These are phyloP conservation scores for Schizochytrium sp. DNA, from an alignment of 108 stramenopile species.

Conservation along the genomic window DNA sequence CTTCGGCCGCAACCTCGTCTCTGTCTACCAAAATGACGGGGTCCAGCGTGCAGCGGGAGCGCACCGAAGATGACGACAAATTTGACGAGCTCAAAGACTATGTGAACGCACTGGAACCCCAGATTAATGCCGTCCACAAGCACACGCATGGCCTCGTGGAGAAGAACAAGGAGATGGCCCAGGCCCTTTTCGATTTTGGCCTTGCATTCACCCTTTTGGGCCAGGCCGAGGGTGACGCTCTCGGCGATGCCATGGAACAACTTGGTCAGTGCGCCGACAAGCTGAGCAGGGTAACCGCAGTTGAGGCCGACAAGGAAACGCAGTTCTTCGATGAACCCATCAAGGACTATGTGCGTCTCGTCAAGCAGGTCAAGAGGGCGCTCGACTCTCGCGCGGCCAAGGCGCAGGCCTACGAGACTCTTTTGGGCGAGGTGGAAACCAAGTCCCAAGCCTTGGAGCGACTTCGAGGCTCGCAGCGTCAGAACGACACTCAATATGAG, in stretches of 20 bases:
- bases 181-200: slow-evolving; percentile 88
- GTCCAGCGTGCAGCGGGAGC: neutral
- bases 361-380: slow-evolving; percentile 83
- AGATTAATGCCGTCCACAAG: slow-evolving; percentile 80
- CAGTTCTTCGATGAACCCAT: slow-evolving; percentile 79
- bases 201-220: slow-evolving; percentile 87
- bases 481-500: no score
- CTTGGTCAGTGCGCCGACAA: slow-evolving; percentile 76
- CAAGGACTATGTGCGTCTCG: slow-evolving; percentile 82
- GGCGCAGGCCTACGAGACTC: slow-evolving; percentile 64
- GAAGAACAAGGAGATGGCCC: slow-evolving; percentile 81
- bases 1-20: neutral
- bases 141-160: slow-evolving; percentile 78
- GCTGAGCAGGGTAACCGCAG: slow-evolving; percentile 58
- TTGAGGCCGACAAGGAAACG: slow-evolving; percentile 76
- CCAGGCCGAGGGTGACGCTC: slow-evolving; percentile 72
- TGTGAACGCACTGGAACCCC: slow-evolving; percentile 69
- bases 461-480: neutral
- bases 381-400: slow-evolving; percentile 77
- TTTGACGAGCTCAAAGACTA: slow-evolving; percentile 84
- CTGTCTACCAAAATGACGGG: neutral
- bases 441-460: neutral
- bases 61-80: slow-evolving; percentile 69
- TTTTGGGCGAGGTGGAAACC: slow-evolving; percentile 61
- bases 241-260: slow-evolving; percentile 70